These are phyloP conservation scores for Boletus eberwhitei DNA, from an alignment of 768 basidiomycete genomes.

Conservation along the genomic window DNA sequence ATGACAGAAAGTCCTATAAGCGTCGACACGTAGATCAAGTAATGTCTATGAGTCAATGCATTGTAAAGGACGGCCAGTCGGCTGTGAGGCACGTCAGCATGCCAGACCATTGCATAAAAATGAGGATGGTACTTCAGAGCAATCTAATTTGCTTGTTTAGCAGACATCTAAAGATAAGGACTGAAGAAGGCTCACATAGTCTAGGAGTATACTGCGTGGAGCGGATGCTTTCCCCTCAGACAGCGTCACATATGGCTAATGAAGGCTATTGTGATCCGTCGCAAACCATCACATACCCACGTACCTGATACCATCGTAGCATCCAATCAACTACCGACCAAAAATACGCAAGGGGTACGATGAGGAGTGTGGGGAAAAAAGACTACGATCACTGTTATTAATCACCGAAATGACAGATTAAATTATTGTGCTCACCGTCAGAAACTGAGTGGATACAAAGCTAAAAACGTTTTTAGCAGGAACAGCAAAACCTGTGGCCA, in stretches of 20 bases:
- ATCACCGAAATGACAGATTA: background rate
- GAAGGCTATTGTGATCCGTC: slow-evolving; percentile 2
- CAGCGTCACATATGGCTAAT: slow-evolving; percentile 60
- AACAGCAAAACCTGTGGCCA: slow-evolving; percentile 49
- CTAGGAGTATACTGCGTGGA: slow-evolving; percentile 57
- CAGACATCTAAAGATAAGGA: background rate
- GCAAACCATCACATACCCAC: slow-evolving; percentile 8
- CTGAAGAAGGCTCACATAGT: slow-evolving; percentile 48
- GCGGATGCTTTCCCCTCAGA: slow-evolving; percentile 51
- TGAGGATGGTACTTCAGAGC: slow-evolving; percentile 37
- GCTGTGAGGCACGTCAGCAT: slow-evolving; percentile 31
- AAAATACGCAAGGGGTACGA: slow-evolving; percentile 48
- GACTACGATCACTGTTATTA: slow-evolving; percentile 36
- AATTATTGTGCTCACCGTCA: slow-evolving; percentile 38
- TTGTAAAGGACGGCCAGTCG: slow-evolving; percentile 40
- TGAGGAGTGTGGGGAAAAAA: slow-evolving; percentile 52
- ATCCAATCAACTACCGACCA: slow-evolving; percentile 55
- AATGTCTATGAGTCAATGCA: slow-evolving; percentile 51
- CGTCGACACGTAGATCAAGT: slow-evolving; percentile 51
- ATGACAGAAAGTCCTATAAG: slow-evolving; percentile 44
- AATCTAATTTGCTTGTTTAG: slow-evolving; percentile 33
- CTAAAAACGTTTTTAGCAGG: slow-evolving; percentile 48
- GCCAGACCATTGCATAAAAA: background rate
- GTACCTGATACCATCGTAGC: slow-evolving; percentile 57
- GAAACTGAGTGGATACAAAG: slow-evolving; percentile 43